A percentile compares a stretch with the other conserved stretches of the same genome.
Evolutionary conservation across 1,139 yeast species (phyloP).

Genomic region (Blastobotrys aristatus): DNA sequence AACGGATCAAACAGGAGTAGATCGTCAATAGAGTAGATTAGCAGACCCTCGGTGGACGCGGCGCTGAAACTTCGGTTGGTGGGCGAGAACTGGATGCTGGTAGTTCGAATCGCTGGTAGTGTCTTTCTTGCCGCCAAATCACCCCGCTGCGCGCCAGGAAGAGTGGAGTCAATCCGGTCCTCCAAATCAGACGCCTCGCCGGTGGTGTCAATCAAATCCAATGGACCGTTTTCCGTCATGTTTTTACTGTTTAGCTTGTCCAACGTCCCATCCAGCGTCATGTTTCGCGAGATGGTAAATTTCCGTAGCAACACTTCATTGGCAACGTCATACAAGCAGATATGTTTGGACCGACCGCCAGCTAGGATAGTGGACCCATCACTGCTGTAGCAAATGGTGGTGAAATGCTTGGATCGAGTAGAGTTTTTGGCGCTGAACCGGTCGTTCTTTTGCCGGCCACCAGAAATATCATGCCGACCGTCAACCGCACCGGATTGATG

Average conservation of each 20-base stretch:
- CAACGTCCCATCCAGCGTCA: constrained; percentile 87
- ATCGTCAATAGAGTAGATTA: constrained; percentile 76
- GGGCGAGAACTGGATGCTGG: constrained; percentile 78
- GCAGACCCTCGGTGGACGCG: constrained; percentile 90
- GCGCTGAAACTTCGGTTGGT: constrained; percentile 91
- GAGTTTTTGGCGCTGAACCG: constrained; percentile 77
- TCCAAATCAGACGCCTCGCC: constrained; percentile 87
- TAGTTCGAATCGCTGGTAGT: constrained; percentile 77
- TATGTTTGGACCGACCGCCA: constrained; percentile 88
- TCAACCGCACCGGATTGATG: constrained; percentile 80
- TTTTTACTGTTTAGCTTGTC: constrained; percentile 71
- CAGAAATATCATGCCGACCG: constrained; percentile 75
- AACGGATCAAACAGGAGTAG: constrained; percentile 83
- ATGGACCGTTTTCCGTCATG: constrained; percentile 84
- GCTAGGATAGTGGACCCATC: constrained; percentile 87
- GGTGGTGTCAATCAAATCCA: constrained; percentile 73
- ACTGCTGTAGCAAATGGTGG: constrained; percentile 76
- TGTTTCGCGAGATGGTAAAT: constrained; percentile 80
- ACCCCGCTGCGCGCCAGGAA: constrained; percentile 89
- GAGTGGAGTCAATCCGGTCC: constrained; percentile 65
- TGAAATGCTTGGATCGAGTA: constrained; percentile 77
- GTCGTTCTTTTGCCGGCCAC: constrained; percentile 84
- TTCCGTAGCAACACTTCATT: constrained; percentile 81
- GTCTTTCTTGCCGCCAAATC: constrained; percentile 76
- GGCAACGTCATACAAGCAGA: constrained; percentile 83